Evolutionary conservation across 106 monocot genomes (phyloP).

Genomic region (Platanthera guangdongensis): DNA sequence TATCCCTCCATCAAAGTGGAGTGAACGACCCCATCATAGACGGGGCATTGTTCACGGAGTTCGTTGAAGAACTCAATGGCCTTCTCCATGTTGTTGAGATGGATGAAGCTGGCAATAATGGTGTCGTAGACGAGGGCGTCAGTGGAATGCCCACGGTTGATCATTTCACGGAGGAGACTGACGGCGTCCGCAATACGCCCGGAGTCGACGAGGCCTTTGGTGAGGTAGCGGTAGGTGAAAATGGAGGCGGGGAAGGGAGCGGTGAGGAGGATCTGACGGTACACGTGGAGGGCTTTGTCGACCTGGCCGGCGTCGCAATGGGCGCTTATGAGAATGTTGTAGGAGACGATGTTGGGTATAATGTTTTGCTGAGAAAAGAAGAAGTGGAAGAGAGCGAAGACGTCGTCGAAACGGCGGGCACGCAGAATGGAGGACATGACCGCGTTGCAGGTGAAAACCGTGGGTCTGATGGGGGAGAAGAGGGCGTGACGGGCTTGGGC

Average conservation of each 20-base stretch:
- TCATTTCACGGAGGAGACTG: conserved; percentile 71
- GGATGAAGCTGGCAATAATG: conserved; percentile 63
- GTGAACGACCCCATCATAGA: conserved; percentile 72
- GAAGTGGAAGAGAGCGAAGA: conserved; percentile 55
- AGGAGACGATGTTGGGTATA: conserved; percentile 82
- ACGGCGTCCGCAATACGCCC: conserved; percentile 54
- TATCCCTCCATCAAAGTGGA: conserved; percentile 72
- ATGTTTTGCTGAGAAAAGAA: conserved; percentile 69
- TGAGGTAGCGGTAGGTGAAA: conserved; percentile 68
- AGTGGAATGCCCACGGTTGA: conserved; percentile 61
- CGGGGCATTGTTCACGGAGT: conserved; percentile 52
- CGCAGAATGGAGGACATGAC: conserved; percentile 59
- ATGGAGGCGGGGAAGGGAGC: conserved; percentile 77
- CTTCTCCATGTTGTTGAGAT: conserved; percentile 51
- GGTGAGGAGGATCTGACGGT: conserved; percentile 46
- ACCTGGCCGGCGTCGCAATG: conserved; percentile 49
- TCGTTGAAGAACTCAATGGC: conserved; percentile 66
- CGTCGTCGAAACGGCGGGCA: conserved; percentile 51
- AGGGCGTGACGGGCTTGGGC: conserved; percentile 57
- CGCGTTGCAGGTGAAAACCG: conserved; percentile 94
- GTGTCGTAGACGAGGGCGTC: conserved; percentile 83
- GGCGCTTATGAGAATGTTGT: conserved; percentile 71
- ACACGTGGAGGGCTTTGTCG: conserved; percentile 46
- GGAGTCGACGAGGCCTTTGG: conserved; percentile 62
- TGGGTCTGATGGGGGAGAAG: conserved; percentile 52